phyloP scores from a whole-genome alignment of 2,329 filamentous ascomycete species.

The Tolypocladium album region DNA sequence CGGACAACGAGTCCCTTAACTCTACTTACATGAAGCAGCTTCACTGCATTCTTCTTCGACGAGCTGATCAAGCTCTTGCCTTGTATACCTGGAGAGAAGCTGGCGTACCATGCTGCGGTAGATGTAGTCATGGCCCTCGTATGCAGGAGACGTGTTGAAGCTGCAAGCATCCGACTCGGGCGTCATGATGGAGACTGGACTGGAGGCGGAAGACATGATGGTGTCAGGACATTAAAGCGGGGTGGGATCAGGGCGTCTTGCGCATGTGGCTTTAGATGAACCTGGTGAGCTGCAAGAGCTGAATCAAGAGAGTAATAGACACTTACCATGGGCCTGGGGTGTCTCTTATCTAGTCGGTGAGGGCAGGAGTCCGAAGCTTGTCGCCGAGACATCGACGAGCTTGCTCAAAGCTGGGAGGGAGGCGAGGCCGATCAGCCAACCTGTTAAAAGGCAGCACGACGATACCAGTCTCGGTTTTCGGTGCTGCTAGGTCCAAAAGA shows the following conservation, averaged over 20 bases:
- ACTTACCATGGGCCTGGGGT: background rate
- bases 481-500: background rate
- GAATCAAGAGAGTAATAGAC: background rate
- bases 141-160: constrained; percentile 1
- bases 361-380: background rate
- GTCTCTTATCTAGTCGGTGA: background rate
- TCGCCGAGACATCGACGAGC: background rate
- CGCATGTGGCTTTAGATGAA: background rate
- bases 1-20: no score
- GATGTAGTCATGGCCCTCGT: constrained; percentile 1
- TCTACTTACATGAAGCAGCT: background rate
- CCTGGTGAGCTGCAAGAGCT: background rate
- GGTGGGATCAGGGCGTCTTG: background rate
- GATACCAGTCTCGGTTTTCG: background rate
- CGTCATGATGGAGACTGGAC: constrained; percentile 7
- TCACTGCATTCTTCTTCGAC: constrained; percentile 5
- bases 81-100: constrained; percentile 4
- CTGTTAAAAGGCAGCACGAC: background rate
- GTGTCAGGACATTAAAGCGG: background rate
- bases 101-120: constrained; percentile 4
- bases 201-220: constrained; percentile 8
- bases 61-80: constrained; percentile 5
- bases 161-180: constrained; percentile 8
- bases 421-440: background rate
- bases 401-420: background rate